phyloP scores from a whole-genome alignment of 2,329 filamentous ascomycete species.

The Scolecobasidium constrictum region DNA sequence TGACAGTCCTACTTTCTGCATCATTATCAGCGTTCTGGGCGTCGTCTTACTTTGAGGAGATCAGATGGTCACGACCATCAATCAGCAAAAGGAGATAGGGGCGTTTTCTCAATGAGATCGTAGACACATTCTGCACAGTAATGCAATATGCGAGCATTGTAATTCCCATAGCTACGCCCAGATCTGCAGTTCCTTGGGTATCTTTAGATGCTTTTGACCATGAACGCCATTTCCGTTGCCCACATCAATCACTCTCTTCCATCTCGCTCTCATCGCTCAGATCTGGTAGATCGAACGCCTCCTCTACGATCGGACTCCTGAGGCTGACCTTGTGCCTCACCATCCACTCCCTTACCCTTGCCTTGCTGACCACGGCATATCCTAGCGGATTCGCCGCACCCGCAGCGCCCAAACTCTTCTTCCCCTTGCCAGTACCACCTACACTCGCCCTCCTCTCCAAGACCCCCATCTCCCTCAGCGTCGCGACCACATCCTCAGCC shows the following conservation, averaged over 20 bases:
- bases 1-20: too few relatives aligned
- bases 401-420: conserved; percentile 55
- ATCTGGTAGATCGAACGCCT: conserved; percentile 7
- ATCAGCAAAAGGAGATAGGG: too few relatives aligned
- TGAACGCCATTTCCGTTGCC: too few relatives aligned
- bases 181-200: too few relatives aligned
- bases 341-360: conserved; percentile 56
- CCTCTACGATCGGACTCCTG: conserved; percentile 20
- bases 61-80: too few relatives aligned
- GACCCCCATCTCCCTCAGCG: conserved; percentile 71
- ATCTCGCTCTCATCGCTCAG: conserved; percentile 1
- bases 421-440: conserved; percentile 43
- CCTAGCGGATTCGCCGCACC: conserved; percentile 22
- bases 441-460: conserved; percentile 41
- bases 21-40: too few relatives aligned
- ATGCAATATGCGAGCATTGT: too few relatives aligned
- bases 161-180: too few relatives aligned
- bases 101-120: too few relatives aligned
- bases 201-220: too few relatives aligned
- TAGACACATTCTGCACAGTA: too few relatives aligned
- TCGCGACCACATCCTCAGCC: conserved; percentile 68
- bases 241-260: conserved; percentile 3
- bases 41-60: too few relatives aligned
- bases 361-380: conserved; percentile 44
- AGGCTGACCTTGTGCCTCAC: conserved; percentile 50